phyloP scores from a whole-genome alignment of 129 eudicot genomes.

The Lonicera japonica region DNA sequence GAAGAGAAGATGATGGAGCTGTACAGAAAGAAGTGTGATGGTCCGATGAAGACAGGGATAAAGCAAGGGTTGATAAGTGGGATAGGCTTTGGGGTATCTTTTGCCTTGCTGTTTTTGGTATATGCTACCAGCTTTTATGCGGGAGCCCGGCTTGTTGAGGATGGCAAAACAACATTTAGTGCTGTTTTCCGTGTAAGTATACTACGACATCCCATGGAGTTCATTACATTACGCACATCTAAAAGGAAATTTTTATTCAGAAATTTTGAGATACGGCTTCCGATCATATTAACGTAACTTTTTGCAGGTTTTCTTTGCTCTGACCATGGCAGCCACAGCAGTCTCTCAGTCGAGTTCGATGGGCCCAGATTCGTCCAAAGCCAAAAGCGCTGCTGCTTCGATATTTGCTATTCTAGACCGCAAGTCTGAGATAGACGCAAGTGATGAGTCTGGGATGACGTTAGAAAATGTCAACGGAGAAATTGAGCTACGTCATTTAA shows the following conservation, averaged over 20 bases:
- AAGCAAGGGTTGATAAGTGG: slow-evolving; percentile 79
- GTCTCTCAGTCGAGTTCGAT: slow-evolving; percentile 62
- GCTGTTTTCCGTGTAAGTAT: slow-evolving; percentile 63
- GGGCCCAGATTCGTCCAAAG: slow-evolving; percentile 67
- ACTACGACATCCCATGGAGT: neutral
- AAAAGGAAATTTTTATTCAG: no score
- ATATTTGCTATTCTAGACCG: slow-evolving; percentile 65
- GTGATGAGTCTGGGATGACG: slow-evolving; percentile 57
- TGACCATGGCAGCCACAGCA: slow-evolving; percentile 59
- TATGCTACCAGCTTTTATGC: slow-evolving; percentile 69
- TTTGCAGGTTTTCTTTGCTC: slow-evolving; percentile 77
- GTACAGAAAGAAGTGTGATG: slow-evolving; percentile 65
- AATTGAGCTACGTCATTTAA: slow-evolving; percentile 55
- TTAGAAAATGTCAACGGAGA: slow-evolving; percentile 61
- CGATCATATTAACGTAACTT: no score
- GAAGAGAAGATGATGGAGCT: slow-evolving; percentile 70
- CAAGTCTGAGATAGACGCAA: slow-evolving; percentile 68
- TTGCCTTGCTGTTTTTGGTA: slow-evolving; percentile 44
- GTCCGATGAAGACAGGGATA: slow-evolving; percentile 64
- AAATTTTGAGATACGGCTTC: no score
- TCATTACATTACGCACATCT: no score
- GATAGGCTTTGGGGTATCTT: slow-evolving; percentile 64
- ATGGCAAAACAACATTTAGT: slow-evolving; percentile 49
- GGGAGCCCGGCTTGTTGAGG: slow-evolving; percentile 60
- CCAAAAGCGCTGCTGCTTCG: slow-evolving; percentile 63